Conservation (phyloP, 371 early-diverging fungal species). For the Lichtheimia corymbifera region DNA sequence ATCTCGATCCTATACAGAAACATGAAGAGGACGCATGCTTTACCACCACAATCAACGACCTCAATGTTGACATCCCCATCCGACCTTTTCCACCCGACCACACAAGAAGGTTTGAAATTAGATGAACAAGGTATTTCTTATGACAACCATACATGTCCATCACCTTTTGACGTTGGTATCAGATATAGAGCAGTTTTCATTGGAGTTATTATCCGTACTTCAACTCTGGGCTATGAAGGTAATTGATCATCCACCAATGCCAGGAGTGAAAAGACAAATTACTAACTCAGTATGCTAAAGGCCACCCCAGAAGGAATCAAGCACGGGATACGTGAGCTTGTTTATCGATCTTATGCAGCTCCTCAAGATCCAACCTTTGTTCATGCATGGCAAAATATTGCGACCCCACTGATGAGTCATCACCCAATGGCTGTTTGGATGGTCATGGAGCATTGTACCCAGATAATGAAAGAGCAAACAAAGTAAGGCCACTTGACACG, state of each 20-base stretch:
- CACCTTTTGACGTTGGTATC: too few species aligned
- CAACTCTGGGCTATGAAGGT: conserved; percentile 22
- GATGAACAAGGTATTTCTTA: background rate
- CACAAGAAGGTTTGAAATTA: background rate
- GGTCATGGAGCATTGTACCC: conserved; percentile 13
- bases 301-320: conserved; percentile 1
- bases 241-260: background rate
- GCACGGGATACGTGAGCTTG: conserved; percentile 5
- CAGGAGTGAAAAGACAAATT: too few species aligned
- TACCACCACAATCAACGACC: background rate
- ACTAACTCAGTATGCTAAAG: background rate
- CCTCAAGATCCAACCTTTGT: conserved; percentile 3
- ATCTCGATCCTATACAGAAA: background rate
- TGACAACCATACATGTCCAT: too few species aligned
- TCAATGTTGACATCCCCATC: background rate
- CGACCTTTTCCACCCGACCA: too few species aligned
- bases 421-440: background rate
- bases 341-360: conserved; percentile 4
- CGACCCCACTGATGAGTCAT: background rate
- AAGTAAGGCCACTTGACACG: conserved; percentile 5
- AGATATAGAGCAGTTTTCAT: background rate
- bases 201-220: conserved; percentile 16
- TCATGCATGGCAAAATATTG: conserved; percentile 9
- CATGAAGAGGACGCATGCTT: background rate
- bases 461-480: conserved; percentile 14